phyloP scores from a whole-genome alignment of 2,329 filamentous ascomycete genomes.

The Cordyceps fumosorosea region DNA sequence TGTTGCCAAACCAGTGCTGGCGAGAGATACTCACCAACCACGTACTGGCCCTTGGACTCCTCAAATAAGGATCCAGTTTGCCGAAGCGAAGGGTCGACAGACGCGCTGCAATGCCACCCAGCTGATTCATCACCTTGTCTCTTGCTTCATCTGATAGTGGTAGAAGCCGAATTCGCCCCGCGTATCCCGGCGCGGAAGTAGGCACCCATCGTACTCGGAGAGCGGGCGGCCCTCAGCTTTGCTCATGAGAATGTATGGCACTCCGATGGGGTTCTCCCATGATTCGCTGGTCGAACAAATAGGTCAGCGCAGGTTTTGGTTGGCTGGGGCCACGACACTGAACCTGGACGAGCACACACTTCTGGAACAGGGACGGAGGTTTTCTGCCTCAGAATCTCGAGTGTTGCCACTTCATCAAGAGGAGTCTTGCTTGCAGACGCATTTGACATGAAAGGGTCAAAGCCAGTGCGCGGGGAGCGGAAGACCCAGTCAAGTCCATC shows the following conservation, averaged over 20 bases:
- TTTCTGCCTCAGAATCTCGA: conserved; percentile 15
- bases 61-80: conserved; percentile 21
- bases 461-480: conserved; percentile 14
- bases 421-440: conserved; percentile 16
- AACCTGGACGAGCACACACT: conserved; percentile 19
- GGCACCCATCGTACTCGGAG: conserved; percentile 17
- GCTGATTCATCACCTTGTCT: conserved; percentile 18
- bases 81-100: conserved; percentile 17
- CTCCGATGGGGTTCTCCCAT: conserved; percentile 17
- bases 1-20: conserved; percentile 19
- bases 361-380: conserved; percentile 17
- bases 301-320: neutral
- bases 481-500: conserved; percentile 19
- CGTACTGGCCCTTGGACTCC: neutral
- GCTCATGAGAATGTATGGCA: conserved; percentile 21
- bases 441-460: neutral
- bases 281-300: conserved; percentile 7
- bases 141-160: conserved; percentile 14
- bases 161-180: conserved; percentile 9
- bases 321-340: neutral
- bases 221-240: conserved; percentile 17
- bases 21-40: conserved; percentile 19
- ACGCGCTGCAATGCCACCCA: conserved; percentile 15
- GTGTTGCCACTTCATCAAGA: conserved; percentile 18
- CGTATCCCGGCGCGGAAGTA: conserved; percentile 3